phyloP scores from a whole-genome alignment of 2,329 filamentous ascomycete genomes.

The Colletotrichum musae region DNA sequence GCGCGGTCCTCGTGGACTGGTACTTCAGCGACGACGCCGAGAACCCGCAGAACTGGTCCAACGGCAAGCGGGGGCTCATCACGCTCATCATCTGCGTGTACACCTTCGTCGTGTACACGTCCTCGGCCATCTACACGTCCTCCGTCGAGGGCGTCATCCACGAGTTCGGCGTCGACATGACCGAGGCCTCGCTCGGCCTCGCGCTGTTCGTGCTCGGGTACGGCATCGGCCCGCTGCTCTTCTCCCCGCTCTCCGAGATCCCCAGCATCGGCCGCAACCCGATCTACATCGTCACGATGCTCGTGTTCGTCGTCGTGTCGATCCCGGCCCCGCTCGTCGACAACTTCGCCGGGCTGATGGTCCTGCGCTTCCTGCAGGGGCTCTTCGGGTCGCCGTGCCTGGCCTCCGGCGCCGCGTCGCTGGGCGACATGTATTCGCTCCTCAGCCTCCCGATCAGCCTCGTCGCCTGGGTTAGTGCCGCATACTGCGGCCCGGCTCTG shows the following conservation, averaged over 20 bases:
- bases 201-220: slow-evolving; percentile 76
- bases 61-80: slow-evolving; percentile 57
- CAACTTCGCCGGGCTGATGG: slow-evolving; percentile 75
- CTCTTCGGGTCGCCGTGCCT: slow-evolving; percentile 78
- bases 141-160: slow-evolving; percentile 63
- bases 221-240: slow-evolving; percentile 75
- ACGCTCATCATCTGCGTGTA: slow-evolving; percentile 65
- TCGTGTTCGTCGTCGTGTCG: slow-evolving; percentile 76
- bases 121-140: slow-evolving; percentile 63
- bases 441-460: slow-evolving; percentile 71
- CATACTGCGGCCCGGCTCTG: slow-evolving; percentile 63
- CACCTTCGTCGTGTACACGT: slow-evolving; percentile 72
- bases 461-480: slow-evolving; percentile 67
- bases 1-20: slow-evolving; percentile 67
- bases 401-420: slow-evolving; percentile 69
- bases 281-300: slow-evolving; percentile 77
- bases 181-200: slow-evolving; percentile 70
- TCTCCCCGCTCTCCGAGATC: slow-evolving; percentile 77
- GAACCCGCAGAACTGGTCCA: slow-evolving; percentile 70
- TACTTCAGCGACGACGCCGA: slow-evolving; percentile 69
- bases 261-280: slow-evolving; percentile 77
- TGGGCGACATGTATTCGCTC: slow-evolving; percentile 68
- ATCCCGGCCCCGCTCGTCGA: slow-evolving; percentile 74
- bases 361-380: slow-evolving; percentile 75
- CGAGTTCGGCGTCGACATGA: slow-evolving; percentile 66